A percentile compares a stretch with the other conserved stretches of the same genome.
Conservation (phyloP, 345 rosid species). For the Eucalyptus fibrosa region DNA sequence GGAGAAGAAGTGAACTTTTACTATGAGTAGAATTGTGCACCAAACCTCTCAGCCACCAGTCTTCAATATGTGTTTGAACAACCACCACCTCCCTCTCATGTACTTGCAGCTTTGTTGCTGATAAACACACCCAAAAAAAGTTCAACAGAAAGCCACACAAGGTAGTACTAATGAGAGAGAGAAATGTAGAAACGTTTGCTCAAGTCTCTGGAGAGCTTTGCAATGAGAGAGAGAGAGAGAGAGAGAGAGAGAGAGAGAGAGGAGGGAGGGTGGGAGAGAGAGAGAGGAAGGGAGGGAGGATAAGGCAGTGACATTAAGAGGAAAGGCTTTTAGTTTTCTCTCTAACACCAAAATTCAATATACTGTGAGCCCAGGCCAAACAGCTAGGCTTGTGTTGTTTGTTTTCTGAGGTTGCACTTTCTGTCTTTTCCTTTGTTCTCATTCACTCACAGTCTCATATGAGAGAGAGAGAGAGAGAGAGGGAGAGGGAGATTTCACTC, state of each 20-base stretch:
- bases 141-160: not conserved
- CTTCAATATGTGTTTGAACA: not conserved
- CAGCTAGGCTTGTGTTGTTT: not conserved
- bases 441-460: not conserved
- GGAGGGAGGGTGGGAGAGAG: not conserved
- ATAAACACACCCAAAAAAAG: not conserved
- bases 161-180: not conserved
- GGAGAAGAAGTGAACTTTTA: not conserved
- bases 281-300: slow-evolving; percentile 7
- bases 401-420: slow-evolving; percentile 29
- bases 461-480: not conserved
- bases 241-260: slow-evolving; percentile 1
- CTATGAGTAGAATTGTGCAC: not conserved
- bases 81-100: not conserved
- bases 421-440: slow-evolving; percentile 37
- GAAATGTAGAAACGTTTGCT: not conserved
- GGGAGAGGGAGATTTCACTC: not conserved
- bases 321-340: not conserved
- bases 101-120: not conserved
- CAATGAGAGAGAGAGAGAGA: not conserved
- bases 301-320: slow-evolving; percentile 1
- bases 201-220: not conserved
- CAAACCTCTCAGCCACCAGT: slow-evolving; percentile 5
- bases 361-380: not conserved
- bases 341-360: not conserved